A percentile compares a stretch with the other conserved stretches of the same genome.
Conservation (phyloP, 1,284 basidiomycete species). For the Paramarasmius palmivorus region DNA sequence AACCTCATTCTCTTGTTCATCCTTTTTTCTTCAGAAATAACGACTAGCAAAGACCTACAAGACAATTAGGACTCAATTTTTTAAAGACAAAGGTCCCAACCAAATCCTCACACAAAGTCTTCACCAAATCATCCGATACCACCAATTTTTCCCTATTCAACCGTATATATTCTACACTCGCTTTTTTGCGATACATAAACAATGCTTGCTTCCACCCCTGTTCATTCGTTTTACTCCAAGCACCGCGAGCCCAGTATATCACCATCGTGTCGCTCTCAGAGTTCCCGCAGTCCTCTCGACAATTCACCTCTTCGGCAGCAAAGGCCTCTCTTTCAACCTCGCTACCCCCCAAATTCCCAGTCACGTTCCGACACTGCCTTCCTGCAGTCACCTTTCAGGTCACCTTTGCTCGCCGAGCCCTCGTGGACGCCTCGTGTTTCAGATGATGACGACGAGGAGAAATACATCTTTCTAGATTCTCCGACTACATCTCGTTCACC, state of each 20-base stretch:
- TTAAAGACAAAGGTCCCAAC: not conserved
- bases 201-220: constrained; percentile 44
- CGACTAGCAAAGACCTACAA: too few relatives aligned
- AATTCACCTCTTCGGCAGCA: constrained; percentile 57
- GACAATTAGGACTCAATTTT: too few relatives aligned
- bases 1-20: not conserved
- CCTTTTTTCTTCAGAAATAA: too few relatives aligned
- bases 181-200: constrained; percentile 18
- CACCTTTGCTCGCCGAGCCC: constrained; percentile 22
- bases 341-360: constrained; percentile 49
- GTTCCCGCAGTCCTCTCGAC: constrained; percentile 43
- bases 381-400: constrained; percentile 40
- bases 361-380: constrained; percentile 37
- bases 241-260: constrained; percentile 43
- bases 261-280: constrained; percentile 43
- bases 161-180: constrained; percentile 3
- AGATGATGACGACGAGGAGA: constrained; percentile 57
- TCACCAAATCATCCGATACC: not conserved
- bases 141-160: not conserved
- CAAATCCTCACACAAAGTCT: not conserved
- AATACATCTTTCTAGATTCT: constrained; percentile 52
- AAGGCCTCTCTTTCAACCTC: constrained; percentile 35
- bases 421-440: constrained; percentile 15
- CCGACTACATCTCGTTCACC: constrained; percentile 34
- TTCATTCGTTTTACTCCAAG: constrained; percentile 29